Evolutionary conservation across 2,329 filamentous ascomycete species (phyloP).

Genomic region (Zasmidium cellare): DNA sequence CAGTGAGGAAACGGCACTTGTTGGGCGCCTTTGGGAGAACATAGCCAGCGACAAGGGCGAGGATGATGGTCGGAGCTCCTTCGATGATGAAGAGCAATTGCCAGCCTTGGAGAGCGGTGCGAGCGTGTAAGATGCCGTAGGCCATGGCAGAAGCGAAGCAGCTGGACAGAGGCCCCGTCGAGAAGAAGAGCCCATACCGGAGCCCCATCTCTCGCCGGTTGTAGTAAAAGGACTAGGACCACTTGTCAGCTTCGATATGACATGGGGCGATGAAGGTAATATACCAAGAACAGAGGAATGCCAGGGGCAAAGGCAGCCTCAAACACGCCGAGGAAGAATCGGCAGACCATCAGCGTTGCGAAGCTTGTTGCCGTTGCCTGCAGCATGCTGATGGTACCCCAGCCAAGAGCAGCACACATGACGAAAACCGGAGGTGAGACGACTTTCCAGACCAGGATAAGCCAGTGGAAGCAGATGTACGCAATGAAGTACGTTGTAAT

Average conservation of each 20-base stretch:
- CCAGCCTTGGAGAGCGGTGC: constrained; percentile 61
- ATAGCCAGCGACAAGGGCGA: constrained; percentile 53
- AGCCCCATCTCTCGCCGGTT: constrained; percentile 6
- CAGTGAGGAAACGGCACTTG: constrained; percentile 44
- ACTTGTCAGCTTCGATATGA: too few relatives aligned
- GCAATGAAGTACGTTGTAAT: constrained; percentile 54
- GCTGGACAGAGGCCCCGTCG: not conserved
- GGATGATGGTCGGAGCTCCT: constrained; percentile 58
- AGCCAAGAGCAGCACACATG: constrained; percentile 9
- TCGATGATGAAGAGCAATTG: constrained; percentile 62
- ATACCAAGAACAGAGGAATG: constrained; percentile 1
- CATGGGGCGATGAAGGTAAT: too few relatives aligned
- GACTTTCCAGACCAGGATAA: constrained; percentile 7
- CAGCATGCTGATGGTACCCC: constrained; percentile 13
- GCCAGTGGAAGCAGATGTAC: constrained; percentile 35
- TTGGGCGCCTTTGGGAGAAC: constrained; percentile 46
- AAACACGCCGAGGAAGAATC: constrained; percentile 7
- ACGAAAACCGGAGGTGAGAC: constrained; percentile 4
- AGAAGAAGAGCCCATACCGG: constrained; percentile 1
- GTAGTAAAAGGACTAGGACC: constrained; percentile 5
- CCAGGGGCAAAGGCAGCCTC: constrained; percentile 6
- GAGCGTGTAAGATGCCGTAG: constrained; percentile 63
- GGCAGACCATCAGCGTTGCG: not conserved
- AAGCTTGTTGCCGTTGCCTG: constrained; percentile 10
- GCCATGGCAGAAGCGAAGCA: constrained; percentile 53